Percentiles rank a stretch among this genome's conserved stretches.
phyloP scores from a whole-genome alignment of 345 rosid species.

The Syzygium aromaticum region DNA sequence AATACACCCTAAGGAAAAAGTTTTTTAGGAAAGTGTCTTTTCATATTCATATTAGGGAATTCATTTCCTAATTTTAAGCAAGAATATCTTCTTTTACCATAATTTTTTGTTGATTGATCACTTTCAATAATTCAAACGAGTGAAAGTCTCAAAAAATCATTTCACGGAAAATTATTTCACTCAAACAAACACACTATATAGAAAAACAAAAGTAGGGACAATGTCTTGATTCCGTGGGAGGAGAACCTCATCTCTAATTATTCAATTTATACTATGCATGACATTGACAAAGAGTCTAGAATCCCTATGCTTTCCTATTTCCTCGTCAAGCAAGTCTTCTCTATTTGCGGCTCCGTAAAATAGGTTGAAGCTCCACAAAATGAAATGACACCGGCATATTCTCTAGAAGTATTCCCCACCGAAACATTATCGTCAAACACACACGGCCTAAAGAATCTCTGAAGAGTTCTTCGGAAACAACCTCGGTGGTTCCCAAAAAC shows the following conservation, averaged over 20 bases:
- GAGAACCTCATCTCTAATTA: background rate
- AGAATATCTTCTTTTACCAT: background rate
- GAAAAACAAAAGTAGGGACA: background rate
- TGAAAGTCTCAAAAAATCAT: background rate
- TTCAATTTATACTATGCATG: background rate
- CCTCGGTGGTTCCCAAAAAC: background rate
- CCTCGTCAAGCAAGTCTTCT: background rate
- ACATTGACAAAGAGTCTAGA: background rate
- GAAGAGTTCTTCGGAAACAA: background rate
- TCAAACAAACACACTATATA: background rate
- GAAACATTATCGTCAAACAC: background rate
- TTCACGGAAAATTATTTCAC: background rate
- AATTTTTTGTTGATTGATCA: background rate
- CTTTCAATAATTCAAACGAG: background rate
- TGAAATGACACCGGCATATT: background rate
- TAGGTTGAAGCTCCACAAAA: too few species aligned
- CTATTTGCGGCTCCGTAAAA: background rate
- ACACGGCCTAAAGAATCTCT: background rate
- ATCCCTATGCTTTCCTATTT: background rate
- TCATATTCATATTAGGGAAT: fast-evolving
- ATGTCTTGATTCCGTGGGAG: background rate
- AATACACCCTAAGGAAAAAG: background rate
- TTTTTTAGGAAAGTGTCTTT: fast-evolving
- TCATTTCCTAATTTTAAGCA: background rate
- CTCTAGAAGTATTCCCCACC: background rate